Base-by-base conservation (phyloP, 805 yeast species). In the Barnettozyma botsteinii region DNA sequence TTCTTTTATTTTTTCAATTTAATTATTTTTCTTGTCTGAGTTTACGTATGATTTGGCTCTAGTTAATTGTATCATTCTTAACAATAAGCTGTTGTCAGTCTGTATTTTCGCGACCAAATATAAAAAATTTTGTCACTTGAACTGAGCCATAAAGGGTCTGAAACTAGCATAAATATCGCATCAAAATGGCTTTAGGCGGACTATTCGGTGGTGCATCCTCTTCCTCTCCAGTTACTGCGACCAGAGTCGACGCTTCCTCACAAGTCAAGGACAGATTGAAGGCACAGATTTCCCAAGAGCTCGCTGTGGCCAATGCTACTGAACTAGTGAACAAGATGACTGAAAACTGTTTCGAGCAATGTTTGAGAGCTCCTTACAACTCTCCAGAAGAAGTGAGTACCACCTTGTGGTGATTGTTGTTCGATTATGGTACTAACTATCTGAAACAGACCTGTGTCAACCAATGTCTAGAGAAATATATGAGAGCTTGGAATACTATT, bases 301-400 rank as follows among this genome's bases (percentile, higher is more conserved):
- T 89, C 47, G 96, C 96, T 2, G 75, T 86, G n/a, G 93, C 89
- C 15, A 85, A 88, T 61, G 96, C 95, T 26, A 81, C 91, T 2
- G 89, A 85, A 54, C 68, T 89, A 40, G 94, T 88, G 24, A 83
- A 80, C 64, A 82, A 85, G 53, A 74, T 86, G 58, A 81, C 95
- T 11, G 88, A 81, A 51, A 84, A 85, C 67, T 89, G 97, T 61
- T 89, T 84, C 60, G 82, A 81, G 35, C 76, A 79, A 59, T 89
- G 97, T 63, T 68, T 85, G 35, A 61, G 61, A 13, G 69, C 68
- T 31, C 95, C 95, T 14, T 76, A 77, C 29, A 53, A 71, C 17
- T 49, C 67, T 2, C 70, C 65, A 7, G 87, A 88, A 53, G 75
- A 76, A 41, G 63, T 51, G 34, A 29, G 62, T 47, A 31, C 13